These are phyloP conservation scores for Rosa rugosa DNA, from an alignment of 306 rosid species.

Conservation along the genomic window DNA sequence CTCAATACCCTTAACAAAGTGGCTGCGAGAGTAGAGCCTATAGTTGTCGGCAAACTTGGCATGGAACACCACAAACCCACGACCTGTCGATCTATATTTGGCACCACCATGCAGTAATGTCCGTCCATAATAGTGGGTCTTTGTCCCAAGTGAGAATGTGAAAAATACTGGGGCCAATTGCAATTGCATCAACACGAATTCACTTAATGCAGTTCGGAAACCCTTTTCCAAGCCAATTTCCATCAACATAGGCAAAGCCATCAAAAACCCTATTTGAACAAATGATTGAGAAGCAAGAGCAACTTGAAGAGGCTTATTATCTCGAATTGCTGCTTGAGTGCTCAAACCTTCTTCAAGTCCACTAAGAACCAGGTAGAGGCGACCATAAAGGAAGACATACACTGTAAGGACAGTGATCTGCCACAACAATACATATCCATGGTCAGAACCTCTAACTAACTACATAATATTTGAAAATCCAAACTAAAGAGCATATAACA, in stretches of 20 bases:
- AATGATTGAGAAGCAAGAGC: constrained; percentile 97
- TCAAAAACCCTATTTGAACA: constrained; percentile 93
- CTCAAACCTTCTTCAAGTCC: constrained; percentile 95
- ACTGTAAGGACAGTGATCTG: constrained; percentile 97
- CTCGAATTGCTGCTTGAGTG: constrained; percentile 70
- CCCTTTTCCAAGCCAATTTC: constrained; percentile 98
- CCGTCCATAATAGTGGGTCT: constrained; percentile 95
- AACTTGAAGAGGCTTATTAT: constrained; percentile 96
- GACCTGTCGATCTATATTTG: constrained; percentile 90
- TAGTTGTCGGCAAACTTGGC: constrained; percentile 99
- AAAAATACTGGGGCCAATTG: constrained; percentile 97
- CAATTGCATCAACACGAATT: constrained; percentile 89
- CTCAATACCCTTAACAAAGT: constrained; percentile 96
- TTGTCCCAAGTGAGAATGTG: constrained; percentile 95
- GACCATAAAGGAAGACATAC: constrained; percentile 91
- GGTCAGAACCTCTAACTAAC: constrained; percentile 16
- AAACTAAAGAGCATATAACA: not conserved
- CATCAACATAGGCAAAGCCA: constrained; percentile 98
- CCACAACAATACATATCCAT: constrained; percentile 27
- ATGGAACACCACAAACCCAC: constrained; percentile 98
- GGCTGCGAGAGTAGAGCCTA: constrained; percentile 96
- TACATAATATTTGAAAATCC: not conserved
- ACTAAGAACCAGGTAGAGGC: constrained; percentile 93
- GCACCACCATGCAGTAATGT: constrained; percentile 99
- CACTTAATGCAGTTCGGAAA: constrained; percentile 94